phyloP scores from a whole-genome alignment of 441 rosid genomes.

The Eruca vesicaria region DNA sequence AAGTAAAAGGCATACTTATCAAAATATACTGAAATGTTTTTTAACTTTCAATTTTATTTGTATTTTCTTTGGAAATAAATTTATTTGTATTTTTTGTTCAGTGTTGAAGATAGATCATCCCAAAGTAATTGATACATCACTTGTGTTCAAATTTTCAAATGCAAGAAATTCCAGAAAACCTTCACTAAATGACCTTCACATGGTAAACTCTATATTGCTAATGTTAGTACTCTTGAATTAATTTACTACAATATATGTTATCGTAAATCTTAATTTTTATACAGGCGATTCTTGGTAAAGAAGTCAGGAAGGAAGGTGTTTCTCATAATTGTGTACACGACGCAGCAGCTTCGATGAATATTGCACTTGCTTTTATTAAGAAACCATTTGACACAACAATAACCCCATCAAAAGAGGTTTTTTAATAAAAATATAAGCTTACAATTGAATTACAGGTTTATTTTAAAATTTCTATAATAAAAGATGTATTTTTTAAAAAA shows the following conservation, averaged over 20 bases:
- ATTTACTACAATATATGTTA: background rate
- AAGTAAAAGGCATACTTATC: background rate
- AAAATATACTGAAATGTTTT: too few relatives aligned
- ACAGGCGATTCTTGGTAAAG: slow-evolving; percentile 62
- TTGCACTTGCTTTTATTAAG: slow-evolving; percentile 64
- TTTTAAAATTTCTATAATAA: background rate
- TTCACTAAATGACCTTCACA: slow-evolving; percentile 67
- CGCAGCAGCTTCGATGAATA: slow-evolving; percentile 74
- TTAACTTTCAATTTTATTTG: background rate
- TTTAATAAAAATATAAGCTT: too few relatives aligned
- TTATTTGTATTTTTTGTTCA: slow-evolving; percentile 19
- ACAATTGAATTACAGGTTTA: too few relatives aligned
- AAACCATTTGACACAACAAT: slow-evolving; percentile 43
- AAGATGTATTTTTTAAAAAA: background rate
- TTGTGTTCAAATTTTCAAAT: slow-evolving; percentile 57
- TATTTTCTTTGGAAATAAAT: too few relatives aligned
- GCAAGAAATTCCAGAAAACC: slow-evolving; percentile 44
- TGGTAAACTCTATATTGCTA: slow-evolving; percentile 40
- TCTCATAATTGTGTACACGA: slow-evolving; percentile 79
- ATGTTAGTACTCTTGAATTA: background rate
- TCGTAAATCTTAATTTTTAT: background rate
- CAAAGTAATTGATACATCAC: slow-evolving; percentile 74
- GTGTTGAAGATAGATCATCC: slow-evolving; percentile 79
- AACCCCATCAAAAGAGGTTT: slow-evolving; percentile 25
- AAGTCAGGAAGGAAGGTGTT: slow-evolving; percentile 60